phyloP scores from a whole-genome alignment of 768 basidiomycete genomes.

The Auricularia heimuer region DNA sequence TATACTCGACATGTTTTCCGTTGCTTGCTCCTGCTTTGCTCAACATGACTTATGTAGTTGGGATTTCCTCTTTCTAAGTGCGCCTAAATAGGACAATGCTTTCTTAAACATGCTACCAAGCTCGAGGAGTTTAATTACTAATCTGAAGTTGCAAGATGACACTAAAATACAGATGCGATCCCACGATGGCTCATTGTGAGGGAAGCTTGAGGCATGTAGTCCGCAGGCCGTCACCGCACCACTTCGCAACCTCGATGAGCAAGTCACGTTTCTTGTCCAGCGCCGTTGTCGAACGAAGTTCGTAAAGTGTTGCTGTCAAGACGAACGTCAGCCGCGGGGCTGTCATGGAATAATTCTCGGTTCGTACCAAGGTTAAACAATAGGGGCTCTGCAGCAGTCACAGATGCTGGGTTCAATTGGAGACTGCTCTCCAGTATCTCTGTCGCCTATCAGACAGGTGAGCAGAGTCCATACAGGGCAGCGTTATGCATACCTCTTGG shows the following conservation, averaged over 20 bases:
- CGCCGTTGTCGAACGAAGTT: conserved; percentile 63
- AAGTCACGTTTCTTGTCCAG: conserved; percentile 69
- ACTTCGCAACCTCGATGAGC: conserved; percentile 67
- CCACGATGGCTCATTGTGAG: not conserved
- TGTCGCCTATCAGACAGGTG: conserved; percentile 42
- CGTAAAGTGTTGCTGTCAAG: conserved; percentile 64
- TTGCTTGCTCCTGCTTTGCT: not conserved
- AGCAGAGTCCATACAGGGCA: not conserved
- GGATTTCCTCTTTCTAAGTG: no score
- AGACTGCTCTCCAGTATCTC: conserved; percentile 56
- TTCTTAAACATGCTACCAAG: no score
- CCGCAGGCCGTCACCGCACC: conserved; percentile 77
- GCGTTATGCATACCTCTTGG: conserved; percentile 42
- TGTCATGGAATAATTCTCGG: not conserved
- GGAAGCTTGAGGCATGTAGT: conserved; percentile 64
- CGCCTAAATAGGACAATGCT: no score
- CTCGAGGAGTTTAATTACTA: no score
- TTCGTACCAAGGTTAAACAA: conserved; percentile 69
- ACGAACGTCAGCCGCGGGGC: not conserved
- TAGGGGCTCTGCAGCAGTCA: conserved; percentile 72
- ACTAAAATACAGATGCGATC: no score
- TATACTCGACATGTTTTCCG: not conserved
- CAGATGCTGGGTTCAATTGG: conserved; percentile 52
- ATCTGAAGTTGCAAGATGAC: no score
- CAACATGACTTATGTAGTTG: not conserved